phyloP scores from a whole-genome alignment of 257 asterid genomes.

The Nicotiana otophora region DNA sequence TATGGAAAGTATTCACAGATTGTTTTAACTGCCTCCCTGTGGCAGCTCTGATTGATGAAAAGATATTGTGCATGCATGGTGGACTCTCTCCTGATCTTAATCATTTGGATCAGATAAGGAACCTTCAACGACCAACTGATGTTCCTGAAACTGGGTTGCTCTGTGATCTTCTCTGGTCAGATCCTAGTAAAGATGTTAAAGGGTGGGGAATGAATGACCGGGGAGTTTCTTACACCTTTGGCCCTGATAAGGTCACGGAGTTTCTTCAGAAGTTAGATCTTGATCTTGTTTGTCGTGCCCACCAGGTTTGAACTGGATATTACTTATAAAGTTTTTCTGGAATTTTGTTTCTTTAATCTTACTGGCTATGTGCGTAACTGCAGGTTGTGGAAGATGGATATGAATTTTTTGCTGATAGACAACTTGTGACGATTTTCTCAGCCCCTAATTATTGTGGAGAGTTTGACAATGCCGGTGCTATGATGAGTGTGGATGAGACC shows the following conservation, averaged over 20 bases:
- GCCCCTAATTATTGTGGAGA: constrained; percentile 12
- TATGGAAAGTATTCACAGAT: constrained; percentile 8
- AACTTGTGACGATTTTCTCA: constrained; percentile 9
- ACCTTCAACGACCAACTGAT: constrained; percentile 26
- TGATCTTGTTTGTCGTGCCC: constrained; percentile 28
- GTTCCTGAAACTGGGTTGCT: constrained; percentile 19
- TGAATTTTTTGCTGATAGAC: constrained; percentile 26
- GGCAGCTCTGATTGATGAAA: constrained; percentile 24
- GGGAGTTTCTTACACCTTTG: constrained; percentile 29
- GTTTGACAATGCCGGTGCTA: constrained; percentile 10
- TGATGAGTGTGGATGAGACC: constrained; percentile 21
- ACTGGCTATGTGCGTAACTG: background rate
- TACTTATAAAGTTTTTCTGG: background rate
- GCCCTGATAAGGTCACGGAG: constrained; percentile 22
- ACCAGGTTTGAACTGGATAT: constrained; percentile 22
- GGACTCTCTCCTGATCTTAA: constrained; percentile 31
- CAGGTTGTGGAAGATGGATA: constrained; percentile 30
- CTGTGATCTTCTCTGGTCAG: constrained; percentile 25
- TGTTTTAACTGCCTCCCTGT: constrained; percentile 22
- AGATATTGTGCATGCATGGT: constrained; percentile 32
- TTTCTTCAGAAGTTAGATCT: constrained; percentile 28
- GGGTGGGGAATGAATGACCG: constrained; percentile 34
- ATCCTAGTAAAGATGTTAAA: constrained; percentile 25
- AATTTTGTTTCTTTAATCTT: background rate
- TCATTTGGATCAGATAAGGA: constrained; percentile 24